Conservation (phyloP, 352 stramenopile genomes). For the Aphanomyces euteiches region DNA sequence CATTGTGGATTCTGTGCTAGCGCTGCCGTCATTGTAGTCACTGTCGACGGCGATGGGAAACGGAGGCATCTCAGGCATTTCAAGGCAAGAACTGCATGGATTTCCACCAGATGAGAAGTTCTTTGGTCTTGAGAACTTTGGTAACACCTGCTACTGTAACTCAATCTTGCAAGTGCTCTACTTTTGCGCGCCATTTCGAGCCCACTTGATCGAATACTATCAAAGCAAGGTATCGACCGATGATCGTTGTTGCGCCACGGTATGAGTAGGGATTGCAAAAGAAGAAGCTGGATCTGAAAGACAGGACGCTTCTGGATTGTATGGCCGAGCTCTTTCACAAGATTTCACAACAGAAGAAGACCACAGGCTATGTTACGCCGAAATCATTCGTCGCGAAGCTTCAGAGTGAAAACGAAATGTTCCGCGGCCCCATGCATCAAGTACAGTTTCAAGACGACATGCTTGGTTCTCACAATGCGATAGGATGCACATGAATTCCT, state of each 20-base stretch:
- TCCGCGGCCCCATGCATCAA: constrained; percentile 26
- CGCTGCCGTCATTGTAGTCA: background rate
- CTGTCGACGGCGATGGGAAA: constrained; percentile 17
- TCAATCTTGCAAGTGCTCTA: constrained; percentile 36
- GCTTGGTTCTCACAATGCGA: background rate
- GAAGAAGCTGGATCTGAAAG: constrained; percentile 17
- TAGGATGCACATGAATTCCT: constrained; percentile 46
- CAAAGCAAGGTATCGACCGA: constrained; percentile 10
- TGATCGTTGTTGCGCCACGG: background rate
- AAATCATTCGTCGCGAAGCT: constrained; percentile 29
- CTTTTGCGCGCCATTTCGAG: constrained; percentile 30
- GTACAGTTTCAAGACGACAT: background rate
- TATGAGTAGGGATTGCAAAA: background rate
- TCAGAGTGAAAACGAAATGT: constrained; percentile 29
- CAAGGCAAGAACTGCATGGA: background rate
- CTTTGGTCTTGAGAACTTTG: constrained; percentile 45
- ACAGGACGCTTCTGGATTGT: constrained; percentile 29
- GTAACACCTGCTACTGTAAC: constrained; percentile 48
- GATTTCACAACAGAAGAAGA: constrained; percentile 28
- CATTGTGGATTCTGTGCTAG: background rate
- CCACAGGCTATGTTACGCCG: constrained; percentile 23
- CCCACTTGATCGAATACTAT: constrained; percentile 13
- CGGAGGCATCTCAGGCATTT: constrained; percentile 18
- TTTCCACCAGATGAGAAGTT: constrained; percentile 32
- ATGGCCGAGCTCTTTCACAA: constrained; percentile 31